Evolutionary conservation across 2,329 filamentous ascomycete species (phyloP), one percentile per base, ranked within the genome.

Genomic region (Aspergillus ruber): DNA sequence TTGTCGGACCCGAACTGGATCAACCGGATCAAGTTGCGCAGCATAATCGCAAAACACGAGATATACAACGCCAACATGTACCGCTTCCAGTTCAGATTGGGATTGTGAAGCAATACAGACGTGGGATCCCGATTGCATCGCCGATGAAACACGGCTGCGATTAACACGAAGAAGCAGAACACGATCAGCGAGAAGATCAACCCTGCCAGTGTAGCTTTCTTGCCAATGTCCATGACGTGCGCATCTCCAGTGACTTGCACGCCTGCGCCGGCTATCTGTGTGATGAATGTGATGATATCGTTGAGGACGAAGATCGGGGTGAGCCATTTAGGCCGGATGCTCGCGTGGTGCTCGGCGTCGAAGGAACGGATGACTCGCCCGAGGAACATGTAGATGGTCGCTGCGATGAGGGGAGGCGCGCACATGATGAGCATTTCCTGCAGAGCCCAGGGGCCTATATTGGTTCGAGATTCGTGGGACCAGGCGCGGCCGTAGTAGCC

Each of bases 371-470:
- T 68, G 8, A 74, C 58, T 0, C 71, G 67, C 0, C 66, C 68
- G 1, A 74, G 66, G 13, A 64, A 49, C 67, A 71, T 72, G 55
- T 72, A 64, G 5, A 63, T 45, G 3, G 55, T 62, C 13, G 60
- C 61, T 7, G 72, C 67, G 41, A 72, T 65, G 4, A 75, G 58
- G 0, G 69, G 63, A 0, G 72, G 70, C 0, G 68, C 65, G 9
- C 73, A 57, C 3, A 74, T 62, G 39, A 71, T 63, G 20, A 68
- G 57, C 46, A 72, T 61, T 25, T 63, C 60, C 47, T 73, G 70
- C 1, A 68, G 58, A 0, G 63, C 60, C 58, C 64, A 73, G 1
- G 66, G 51, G 0, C 43, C 43, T 25, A 63, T 62, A 1, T 54
- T 48, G 0, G 56, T 58, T 20, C 48, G 50, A 47, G 56, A 44